Conservation (phyloP, 2,329 filamentous ascomycete species). For the Grosmannia serpens region DNA sequence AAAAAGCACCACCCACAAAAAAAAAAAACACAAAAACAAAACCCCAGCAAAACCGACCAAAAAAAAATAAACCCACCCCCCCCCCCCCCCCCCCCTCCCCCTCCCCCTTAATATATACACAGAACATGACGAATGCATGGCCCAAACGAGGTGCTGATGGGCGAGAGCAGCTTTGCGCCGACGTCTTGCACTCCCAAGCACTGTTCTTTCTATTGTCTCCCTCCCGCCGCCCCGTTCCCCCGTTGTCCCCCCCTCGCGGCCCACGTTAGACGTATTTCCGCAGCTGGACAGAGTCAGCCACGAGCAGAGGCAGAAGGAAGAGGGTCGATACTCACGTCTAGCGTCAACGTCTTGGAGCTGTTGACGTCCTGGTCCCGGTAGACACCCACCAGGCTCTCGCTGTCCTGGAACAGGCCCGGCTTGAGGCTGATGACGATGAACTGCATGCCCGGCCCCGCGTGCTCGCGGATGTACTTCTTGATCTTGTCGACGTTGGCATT, state of each 20-base stretch:
- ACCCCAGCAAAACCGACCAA: too few species aligned
- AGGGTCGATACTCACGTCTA: constrained; percentile 65
- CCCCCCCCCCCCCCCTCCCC: too few species aligned
- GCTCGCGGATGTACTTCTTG: constrained; percentile 89
- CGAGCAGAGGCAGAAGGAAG: background rate
- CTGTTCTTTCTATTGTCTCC: background rate
- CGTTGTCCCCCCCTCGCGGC: too few species aligned
- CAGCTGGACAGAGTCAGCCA: constrained; percentile 2
- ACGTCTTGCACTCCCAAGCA: background rate
- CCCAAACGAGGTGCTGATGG: too few species aligned
- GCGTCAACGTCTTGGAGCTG: constrained; percentile 77
- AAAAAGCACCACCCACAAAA: too few species aligned
- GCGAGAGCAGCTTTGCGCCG: too few species aligned
- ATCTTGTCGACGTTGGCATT: constrained; percentile 95
- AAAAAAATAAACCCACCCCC: too few species aligned
- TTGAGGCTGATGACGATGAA: constrained; percentile 98
- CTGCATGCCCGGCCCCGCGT: constrained; percentile 94
- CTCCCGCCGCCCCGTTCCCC: too few species aligned
- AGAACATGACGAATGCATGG: background rate
- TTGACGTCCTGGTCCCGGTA: constrained; percentile 93
- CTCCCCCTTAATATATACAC: background rate
- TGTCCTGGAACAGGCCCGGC: constrained; percentile 81
- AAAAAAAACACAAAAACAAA: too few species aligned
- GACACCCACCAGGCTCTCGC: constrained; percentile 88
- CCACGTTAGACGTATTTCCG: constrained; percentile 5